phyloP scores from a whole-genome alignment of 192 early-diverging fungal genomes.

The Podochytrium sp. region DNA sequence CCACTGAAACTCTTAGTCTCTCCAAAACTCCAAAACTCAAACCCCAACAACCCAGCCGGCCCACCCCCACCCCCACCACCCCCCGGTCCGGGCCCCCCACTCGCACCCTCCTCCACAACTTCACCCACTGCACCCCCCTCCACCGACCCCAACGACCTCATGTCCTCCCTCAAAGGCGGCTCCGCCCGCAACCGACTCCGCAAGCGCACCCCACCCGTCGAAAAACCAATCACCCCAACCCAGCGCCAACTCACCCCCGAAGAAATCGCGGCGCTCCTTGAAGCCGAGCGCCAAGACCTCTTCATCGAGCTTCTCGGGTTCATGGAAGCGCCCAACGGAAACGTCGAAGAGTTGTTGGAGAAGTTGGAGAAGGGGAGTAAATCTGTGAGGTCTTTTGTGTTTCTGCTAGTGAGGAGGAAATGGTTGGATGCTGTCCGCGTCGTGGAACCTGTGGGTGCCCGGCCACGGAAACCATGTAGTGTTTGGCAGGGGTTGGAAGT shows the following conservation, averaged over 20 bases:
- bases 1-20: neutral
- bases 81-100: too few relatives aligned
- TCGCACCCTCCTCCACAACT: too few relatives aligned
- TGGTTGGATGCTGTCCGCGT: constrained; percentile 47
- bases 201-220: constrained; percentile 22
- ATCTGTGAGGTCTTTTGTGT: constrained; percentile 48
- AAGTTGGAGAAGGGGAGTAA: constrained; percentile 37
- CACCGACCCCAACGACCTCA: too few relatives aligned
- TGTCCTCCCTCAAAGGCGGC: constrained; percentile 38
- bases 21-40: neutral
- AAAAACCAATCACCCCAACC: neutral
- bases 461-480: constrained; percentile 13
- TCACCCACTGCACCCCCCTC: too few relatives aligned
- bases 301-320: constrained; percentile 57
- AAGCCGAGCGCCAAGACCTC: constrained; percentile 42
- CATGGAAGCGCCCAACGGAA: constrained; percentile 58
- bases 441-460: neutral
- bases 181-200: constrained; percentile 39
- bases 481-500: constrained; percentile 53
- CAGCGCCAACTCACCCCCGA: constrained; percentile 27
- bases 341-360: constrained; percentile 48
- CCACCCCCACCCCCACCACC: neutral
- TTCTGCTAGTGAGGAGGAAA: constrained; percentile 46
- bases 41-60: neutral
- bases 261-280: constrained; percentile 18